phyloP scores from a whole-genome alignment of 2,329 filamentous ascomycete genomes.

The Exophiala lecanii-corni region DNA sequence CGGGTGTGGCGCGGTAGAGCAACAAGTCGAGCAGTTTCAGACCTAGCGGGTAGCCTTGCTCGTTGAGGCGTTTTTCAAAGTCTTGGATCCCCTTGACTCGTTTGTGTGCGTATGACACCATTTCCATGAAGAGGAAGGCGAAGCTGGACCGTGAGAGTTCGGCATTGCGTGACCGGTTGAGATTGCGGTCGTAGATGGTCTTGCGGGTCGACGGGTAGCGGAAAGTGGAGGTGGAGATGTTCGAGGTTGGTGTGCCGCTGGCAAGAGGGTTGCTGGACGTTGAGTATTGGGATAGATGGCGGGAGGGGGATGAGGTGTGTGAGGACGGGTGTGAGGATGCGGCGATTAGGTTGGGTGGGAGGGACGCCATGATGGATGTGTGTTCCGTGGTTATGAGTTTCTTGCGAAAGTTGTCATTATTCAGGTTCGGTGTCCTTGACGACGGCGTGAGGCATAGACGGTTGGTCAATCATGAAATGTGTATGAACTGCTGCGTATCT shows the following conservation, averaged over 20 bases:
- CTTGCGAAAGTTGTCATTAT: no score
- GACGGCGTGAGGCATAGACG: no score
- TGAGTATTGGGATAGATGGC: conserved; percentile 20
- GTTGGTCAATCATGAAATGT: no score
- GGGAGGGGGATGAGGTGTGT: conserved; percentile 23
- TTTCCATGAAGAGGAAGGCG: conserved; percentile 92
- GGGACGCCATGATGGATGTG: conserved; percentile 11
- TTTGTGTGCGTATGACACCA: conserved; percentile 91
- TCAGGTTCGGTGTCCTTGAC: no score
- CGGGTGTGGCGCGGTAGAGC: conserved; percentile 76
- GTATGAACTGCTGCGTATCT: no score
- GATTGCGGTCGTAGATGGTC: conserved; percentile 93
- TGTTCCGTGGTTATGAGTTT: no score
- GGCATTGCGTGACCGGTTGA: conserved; percentile 81
- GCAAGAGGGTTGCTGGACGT: conserved; percentile 11
- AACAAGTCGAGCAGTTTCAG: conserved; percentile 92
- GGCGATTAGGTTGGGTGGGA: conserved; percentile 9
- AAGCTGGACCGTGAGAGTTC: conserved; percentile 92
- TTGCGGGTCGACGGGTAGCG: conserved; percentile 90
- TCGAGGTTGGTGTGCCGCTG: conserved; percentile 46
- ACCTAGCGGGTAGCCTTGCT: conserved; percentile 89
- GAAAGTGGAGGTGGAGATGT: conserved; percentile 43
- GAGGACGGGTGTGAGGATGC: conserved; percentile 20
- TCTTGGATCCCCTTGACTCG: conserved; percentile 90
- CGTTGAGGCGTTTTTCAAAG: conserved; percentile 82